phyloP scores from a whole-genome alignment of 139 green algal species.

The Nannochloris sp. region DNA sequence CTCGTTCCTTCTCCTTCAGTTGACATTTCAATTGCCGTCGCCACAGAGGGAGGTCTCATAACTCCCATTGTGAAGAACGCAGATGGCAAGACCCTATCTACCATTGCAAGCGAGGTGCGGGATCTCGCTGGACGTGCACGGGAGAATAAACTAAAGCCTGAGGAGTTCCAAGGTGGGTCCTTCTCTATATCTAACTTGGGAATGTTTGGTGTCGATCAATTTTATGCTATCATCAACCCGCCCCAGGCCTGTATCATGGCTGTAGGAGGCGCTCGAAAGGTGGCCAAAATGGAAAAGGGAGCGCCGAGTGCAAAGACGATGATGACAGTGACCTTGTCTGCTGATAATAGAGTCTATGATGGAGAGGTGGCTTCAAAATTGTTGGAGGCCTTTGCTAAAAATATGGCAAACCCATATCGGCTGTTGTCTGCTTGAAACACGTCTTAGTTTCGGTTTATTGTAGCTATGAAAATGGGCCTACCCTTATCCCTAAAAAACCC shows the following conservation, averaged over 20 bases:
- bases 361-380: conserved; percentile 65
- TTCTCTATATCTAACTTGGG: conserved; percentile 88
- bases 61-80: conserved; percentile 78
- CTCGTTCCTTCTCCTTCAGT: conserved; percentile 32
- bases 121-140: conserved; percentile 69
- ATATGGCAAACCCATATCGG: conserved; percentile 69
- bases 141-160: conserved; percentile 81
- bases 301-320: conserved; percentile 13
- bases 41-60: conserved; percentile 81
- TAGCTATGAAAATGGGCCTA: too few relatives aligned
- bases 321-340: conserved; percentile 84
- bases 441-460: too few relatives aligned
- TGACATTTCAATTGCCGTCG: conserved; percentile 83
- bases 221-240: conserved; percentile 95
- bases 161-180: conserved; percentile 85
- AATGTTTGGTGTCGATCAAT: conserved; percentile 85
- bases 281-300: conserved; percentile 2
- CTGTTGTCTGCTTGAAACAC: too few relatives aligned
- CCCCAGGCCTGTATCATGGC: conserved; percentile 66
- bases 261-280: conserved; percentile 43
- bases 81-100: conserved; percentile 44
- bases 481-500: too few relatives aligned
- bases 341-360: conserved; percentile 83
- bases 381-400: conserved; percentile 65
- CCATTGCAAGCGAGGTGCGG: conserved; percentile 44